Conservation (phyloP, 1,139 yeast genomes). For the Pichia sp. region DNA sequence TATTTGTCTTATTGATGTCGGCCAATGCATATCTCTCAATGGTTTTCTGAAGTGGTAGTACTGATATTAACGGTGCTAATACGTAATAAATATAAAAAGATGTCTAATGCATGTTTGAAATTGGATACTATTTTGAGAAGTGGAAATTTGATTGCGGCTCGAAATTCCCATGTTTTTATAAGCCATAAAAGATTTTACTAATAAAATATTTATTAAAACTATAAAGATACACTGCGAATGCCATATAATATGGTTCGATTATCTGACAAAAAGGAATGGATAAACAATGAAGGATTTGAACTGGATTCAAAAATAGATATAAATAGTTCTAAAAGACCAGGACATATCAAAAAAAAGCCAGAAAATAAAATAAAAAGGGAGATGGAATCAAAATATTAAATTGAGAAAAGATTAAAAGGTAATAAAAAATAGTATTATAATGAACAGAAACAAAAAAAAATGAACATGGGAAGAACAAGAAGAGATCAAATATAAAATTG, state of each 20-base stretch:
- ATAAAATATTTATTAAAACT: constrained; percentile 6
- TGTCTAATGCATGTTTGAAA: no score
- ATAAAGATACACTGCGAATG: constrained; percentile 11
- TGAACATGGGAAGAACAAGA: constrained; percentile 8
- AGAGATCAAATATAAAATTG: constrained; percentile 4
- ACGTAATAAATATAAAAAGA: no score
- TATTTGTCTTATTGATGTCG: constrained; percentile 21
- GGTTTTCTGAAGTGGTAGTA: not conserved
- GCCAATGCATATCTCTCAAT: constrained; percentile 27
- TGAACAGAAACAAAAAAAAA: constrained; percentile 4
- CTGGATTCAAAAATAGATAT: not conserved
- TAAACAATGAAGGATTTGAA: constrained; percentile 3
- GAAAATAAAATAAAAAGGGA: constrained; percentile 3
- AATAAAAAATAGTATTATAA: not conserved
- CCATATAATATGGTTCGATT: not conserved
- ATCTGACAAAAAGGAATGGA: constrained; percentile 5
- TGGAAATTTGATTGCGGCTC: not conserved
- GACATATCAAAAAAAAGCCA: constrained; percentile 6
- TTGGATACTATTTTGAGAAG: no score
- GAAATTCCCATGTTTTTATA: no score
- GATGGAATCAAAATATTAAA: constrained; percentile 3
- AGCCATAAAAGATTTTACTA: not conserved
- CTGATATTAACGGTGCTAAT: not conserved
- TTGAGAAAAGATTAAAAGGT: not conserved
- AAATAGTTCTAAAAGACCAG: constrained; percentile 7